Percentiles rank a stretch among this genome's conserved stretches.
These are phyloP conservation scores for Lasiodiplodia hormozganensis DNA, from an alignment of 2,329 filamentous ascomycete species.

Conservation along the genomic window DNA sequence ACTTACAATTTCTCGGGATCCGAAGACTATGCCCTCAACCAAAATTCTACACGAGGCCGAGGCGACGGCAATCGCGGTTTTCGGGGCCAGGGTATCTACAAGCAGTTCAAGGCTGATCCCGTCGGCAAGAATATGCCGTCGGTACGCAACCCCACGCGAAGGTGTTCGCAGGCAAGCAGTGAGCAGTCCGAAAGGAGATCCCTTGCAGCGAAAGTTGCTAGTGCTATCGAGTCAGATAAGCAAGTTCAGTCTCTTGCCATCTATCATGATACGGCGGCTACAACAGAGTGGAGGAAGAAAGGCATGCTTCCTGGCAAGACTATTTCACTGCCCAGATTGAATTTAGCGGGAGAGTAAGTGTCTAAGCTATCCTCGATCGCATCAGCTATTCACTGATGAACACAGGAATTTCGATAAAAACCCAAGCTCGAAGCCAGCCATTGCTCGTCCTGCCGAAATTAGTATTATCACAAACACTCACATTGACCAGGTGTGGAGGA, in stretches of 20 bases:
- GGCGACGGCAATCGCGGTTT: neutral
- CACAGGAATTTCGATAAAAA: neutral
- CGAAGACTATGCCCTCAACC: neutral
- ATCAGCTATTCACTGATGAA: neutral
- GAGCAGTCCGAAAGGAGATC: neutral
- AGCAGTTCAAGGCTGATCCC: neutral
- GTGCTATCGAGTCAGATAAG: neutral
- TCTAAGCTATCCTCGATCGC: neutral
- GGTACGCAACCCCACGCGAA: neutral
- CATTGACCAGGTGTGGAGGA: constrained; percentile 5
- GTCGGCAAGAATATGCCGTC: neutral
- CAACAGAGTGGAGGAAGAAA: neutral
- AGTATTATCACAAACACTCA: neutral
- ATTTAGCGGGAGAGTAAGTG: constrained; percentile 2
- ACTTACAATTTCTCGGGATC: neutral
- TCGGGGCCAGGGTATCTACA: neutral
- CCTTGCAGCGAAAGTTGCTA: neutral
- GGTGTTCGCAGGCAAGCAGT: neutral
- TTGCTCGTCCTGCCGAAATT: constrained; percentile 4
- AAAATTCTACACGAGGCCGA: neutral
- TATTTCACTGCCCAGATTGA: neutral
- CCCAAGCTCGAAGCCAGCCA: neutral
- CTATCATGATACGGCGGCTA: constrained; percentile 4
- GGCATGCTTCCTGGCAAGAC: neutral
- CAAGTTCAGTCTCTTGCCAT: neutral